Conservation (phyloP, 2,329 filamentous ascomycete genomes). For the Zasmidium citrigriseum region DNA sequence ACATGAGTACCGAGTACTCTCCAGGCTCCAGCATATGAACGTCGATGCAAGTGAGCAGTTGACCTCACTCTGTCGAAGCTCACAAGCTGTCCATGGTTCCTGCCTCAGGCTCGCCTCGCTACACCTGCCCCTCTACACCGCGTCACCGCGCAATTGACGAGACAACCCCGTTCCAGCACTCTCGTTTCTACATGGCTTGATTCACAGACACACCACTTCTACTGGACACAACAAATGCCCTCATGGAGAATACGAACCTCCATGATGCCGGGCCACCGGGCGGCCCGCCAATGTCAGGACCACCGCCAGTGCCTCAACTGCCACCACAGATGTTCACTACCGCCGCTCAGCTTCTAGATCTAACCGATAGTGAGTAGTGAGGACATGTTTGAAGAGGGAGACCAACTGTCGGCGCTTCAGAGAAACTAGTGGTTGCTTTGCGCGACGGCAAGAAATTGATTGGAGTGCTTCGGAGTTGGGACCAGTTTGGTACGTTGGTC, state of each 20-base stretch:
- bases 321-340: constrained; percentile 98
- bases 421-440: constrained; percentile 90
- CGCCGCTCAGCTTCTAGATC: constrained; percentile 88
- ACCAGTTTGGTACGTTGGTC: constrained; percentile 78
- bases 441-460: constrained; percentile 93
- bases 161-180: neutral
- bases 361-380: constrained; percentile 80
- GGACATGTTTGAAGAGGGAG: constrained; percentile 3
- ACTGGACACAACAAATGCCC: constrained; percentile 16
- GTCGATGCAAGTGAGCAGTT: neutral
- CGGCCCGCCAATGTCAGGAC: constrained; percentile 20
- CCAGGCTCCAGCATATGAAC: neutral
- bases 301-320: constrained; percentile 59
- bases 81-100: too few relatives aligned
- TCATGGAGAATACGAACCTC: constrained; percentile 37
- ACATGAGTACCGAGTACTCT: neutral
- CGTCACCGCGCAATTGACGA: neutral
- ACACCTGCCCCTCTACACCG: constrained; percentile 1
- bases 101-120: constrained; percentile 2
- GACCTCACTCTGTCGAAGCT: neutral
- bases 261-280: constrained; percentile 33
- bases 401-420: constrained; percentile 51
- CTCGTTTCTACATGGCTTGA: constrained; percentile 12
- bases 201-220: constrained; percentile 4
- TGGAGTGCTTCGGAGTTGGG: constrained; percentile 91